These are phyloP conservation scores for Kuraishia ogatae DNA, from an alignment of 805 yeast species.

Conservation along the genomic window DNA sequence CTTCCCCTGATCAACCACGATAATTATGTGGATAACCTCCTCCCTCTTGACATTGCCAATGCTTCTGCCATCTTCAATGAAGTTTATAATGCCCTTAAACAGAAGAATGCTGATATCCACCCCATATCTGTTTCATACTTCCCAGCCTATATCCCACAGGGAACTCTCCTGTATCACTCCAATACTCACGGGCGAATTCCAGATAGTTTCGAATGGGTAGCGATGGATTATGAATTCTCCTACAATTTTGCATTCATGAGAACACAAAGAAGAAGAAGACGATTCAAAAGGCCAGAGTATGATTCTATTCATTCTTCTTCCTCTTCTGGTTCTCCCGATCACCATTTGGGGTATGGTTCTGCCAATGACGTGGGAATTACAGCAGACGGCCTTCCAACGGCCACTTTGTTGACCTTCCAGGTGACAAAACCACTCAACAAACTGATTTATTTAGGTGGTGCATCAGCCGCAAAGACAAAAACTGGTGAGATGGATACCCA, in stretches of 20 bases:
- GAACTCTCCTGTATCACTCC: constrained; percentile 50
- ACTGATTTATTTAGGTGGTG: constrained; percentile 52
- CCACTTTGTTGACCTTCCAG: constrained; percentile 35
- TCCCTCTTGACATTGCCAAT: constrained; percentile 31
- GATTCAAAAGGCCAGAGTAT: neutral
- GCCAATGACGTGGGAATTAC: neutral
- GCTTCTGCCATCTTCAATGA: constrained; percentile 51
- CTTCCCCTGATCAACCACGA: neutral
- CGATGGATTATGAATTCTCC: constrained; percentile 56
- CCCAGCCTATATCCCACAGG: constrained; percentile 53
- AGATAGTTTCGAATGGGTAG: constrained; percentile 48
- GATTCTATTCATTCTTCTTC: too few relatives aligned
- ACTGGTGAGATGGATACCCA: constrained; percentile 61
- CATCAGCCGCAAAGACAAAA: constrained; percentile 51
- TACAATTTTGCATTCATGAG: constrained; percentile 30
- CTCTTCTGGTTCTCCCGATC: too few relatives aligned
- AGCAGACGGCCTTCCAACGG: neutral
- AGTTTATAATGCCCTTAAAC: constrained; percentile 42
- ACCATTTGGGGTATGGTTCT: neutral
- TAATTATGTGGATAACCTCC: constrained; percentile 15
- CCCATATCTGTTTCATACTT: constrained; percentile 51
- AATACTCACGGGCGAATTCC: constrained; percentile 35
- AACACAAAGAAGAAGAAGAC: constrained; percentile 5
- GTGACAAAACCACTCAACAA: constrained; percentile 38
- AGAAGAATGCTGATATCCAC: constrained; percentile 38